Evolutionary conservation across 768 basidiomycete genomes (phyloP).

Genomic region (Suillus brevipes): DNA sequence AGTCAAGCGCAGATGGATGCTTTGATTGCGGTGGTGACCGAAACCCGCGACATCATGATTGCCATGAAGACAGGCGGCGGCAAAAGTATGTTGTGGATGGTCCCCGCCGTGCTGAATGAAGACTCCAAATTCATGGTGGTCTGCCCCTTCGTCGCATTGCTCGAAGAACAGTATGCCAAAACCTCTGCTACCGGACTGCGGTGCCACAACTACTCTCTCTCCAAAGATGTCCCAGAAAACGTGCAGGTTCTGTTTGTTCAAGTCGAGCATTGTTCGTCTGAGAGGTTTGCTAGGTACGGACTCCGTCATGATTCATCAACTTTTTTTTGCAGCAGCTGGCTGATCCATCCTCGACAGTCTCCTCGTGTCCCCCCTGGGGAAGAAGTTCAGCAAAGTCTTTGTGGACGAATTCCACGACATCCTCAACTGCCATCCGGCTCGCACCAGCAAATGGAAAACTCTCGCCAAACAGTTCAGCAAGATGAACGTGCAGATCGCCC

Average conservation of each 20-base stretch:
- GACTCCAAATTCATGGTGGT: not conserved
- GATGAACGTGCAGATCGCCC: too few species aligned
- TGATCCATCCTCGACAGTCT: not conserved
- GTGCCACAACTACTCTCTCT: not conserved
- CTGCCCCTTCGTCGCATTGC: not conserved
- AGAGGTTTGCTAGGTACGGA: not conserved
- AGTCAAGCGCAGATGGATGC: not conserved
- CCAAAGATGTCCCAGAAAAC: not conserved
- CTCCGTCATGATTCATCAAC: not conserved
- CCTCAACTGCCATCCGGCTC: not conserved
- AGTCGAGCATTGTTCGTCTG: not conserved
- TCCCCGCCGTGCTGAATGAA: not conserved
- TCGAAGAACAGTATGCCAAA: not conserved
- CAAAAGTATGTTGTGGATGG: conserved; percentile 1
- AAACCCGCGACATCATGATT: not conserved
- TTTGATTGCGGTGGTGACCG: not conserved
- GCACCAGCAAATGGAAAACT: not conserved
- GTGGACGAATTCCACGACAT: not conserved
- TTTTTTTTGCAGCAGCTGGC: too few species aligned
- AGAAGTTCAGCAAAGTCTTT: not conserved
- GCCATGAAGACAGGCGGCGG: not conserved
- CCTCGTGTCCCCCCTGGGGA: not conserved
- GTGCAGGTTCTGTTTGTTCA: not conserved
- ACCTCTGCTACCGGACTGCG: not conserved
- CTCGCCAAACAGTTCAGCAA: not conserved